Conservation (phyloP, 768 basidiomycete genomes). For the Collybia sp. region DNA sequence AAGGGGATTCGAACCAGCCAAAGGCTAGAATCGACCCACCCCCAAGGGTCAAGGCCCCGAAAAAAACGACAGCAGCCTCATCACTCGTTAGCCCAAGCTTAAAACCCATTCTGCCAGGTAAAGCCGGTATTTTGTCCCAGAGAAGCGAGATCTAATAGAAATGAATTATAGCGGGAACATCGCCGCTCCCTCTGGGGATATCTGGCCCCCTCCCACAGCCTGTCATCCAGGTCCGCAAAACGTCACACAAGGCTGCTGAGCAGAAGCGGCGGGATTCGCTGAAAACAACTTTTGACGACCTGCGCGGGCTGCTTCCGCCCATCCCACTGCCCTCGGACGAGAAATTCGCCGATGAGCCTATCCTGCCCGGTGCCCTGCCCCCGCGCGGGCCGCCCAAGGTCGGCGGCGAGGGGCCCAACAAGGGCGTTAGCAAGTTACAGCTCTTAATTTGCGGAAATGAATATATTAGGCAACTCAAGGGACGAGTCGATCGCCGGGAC, state of each 20-base stretch:
- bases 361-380: constrained; percentile 84
- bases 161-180: too few species aligned
- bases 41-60: constrained; percentile 17
- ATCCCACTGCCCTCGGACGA: constrained; percentile 80
- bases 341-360: constrained; percentile 63
- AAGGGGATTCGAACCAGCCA: constrained; percentile 16
- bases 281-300: constrained; percentile 88
- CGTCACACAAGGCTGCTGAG: constrained; percentile 93
- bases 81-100: constrained; percentile 47
- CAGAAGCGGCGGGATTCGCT: constrained; percentile 96
- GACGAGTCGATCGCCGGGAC: constrained; percentile 74
- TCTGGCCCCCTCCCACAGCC: constrained; percentile 7
- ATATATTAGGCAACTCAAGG: constrained; percentile 74
- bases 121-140: constrained; percentile 9
- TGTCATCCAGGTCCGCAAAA: constrained; percentile 52
- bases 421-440: constrained; percentile 91
- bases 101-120: constrained; percentile 74
- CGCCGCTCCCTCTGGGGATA: too few species aligned
- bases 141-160: too few species aligned
- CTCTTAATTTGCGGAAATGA: constrained; percentile 89
- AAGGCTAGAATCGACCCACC: constrained; percentile 18
- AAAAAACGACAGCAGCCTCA: constrained; percentile 23
- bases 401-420: constrained; percentile 88
- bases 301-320: constrained; percentile 80
- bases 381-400: constrained; percentile 81